Base-by-base conservation (phyloP, 805 yeast species). In the Monosporozyma servazzii region DNA sequence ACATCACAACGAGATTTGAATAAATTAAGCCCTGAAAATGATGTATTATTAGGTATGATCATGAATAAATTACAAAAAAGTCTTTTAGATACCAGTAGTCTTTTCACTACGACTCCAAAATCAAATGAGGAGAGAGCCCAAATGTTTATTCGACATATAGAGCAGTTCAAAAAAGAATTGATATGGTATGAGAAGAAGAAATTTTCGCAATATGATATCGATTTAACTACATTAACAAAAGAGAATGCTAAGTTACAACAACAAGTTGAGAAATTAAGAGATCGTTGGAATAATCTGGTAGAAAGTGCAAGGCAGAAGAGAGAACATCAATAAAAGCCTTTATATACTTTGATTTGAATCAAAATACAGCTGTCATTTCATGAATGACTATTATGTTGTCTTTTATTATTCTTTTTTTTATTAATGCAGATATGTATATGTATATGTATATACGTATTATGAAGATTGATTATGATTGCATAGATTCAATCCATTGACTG, bases 221-320 rank as follows among this genome's bases (percentile, higher is more conserved):
- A 66, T 49, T 51, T 74, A n/a, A 75, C 73, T 21, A 55, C 59
- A 9, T 50, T 73, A 15, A 51, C 59, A 31, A 68, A 67, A 48
- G 79, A 74, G 45, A 75, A 73, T 54, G 68, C 65, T 45, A 75
- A 75, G 46, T 64, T 81, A 51, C 77, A 76, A 48, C 71, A 71
- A 45, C 81, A 82, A 56, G 74, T 73, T 5, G 70, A 71, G 2
- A 75, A 76, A 51, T 63, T 82, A 49, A 79, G 78, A 54, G 78
- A 78, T 53, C 65, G 86, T 37, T 84, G 88, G 88, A 80, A 82
- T 57, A 78, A 75, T 21, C 65, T 83, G 29, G 83, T 82, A 20
- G 83, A 82, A 59, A 78, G 80, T 56, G 88, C 88, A 1, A 71
- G 80, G 51, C 79, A 72, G 78, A 55, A 72, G 74, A 58, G 77